phyloP scores from a whole-genome alignment of 805 yeast species.

The Cyberlindnera maritima region DNA sequence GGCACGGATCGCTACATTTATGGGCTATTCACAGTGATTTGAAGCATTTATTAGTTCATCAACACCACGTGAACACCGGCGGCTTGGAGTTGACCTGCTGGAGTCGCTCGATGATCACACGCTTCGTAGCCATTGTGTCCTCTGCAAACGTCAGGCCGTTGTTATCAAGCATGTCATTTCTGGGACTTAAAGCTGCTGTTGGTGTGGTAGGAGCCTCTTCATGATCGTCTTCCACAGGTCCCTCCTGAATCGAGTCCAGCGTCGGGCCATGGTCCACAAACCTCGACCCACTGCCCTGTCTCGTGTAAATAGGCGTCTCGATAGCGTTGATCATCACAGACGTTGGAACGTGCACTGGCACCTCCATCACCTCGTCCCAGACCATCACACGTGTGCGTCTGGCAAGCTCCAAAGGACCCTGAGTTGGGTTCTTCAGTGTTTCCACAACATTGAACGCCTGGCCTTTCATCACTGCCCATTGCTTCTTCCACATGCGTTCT shows the following conservation, averaged over 20 bases:
- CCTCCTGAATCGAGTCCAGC: constrained; percentile 8
- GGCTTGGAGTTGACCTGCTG: constrained; percentile 53
- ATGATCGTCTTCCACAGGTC: neutral
- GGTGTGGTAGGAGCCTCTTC: neutral
- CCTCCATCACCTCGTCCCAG: constrained; percentile 59
- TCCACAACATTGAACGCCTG: constrained; percentile 78
- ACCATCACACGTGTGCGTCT: constrained; percentile 55
- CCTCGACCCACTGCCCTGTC: neutral
- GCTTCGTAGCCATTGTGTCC: constrained; percentile 30
- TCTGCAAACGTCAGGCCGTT: constrained; percentile 14
- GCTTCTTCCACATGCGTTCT: constrained; percentile 63
- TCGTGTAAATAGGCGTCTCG: constrained; percentile 33
- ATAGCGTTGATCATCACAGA: constrained; percentile 42
- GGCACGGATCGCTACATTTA: too few species aligned
- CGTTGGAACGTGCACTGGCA: constrained; percentile 44
- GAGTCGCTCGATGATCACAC: constrained; percentile 58
- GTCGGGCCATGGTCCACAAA: neutral
- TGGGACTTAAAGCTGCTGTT: neutral
- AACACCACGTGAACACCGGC: constrained; percentile 71
- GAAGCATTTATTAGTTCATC: neutral
- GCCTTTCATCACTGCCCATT: constrained; percentile 70
- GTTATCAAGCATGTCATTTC: neutral
- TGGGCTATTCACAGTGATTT: neutral
- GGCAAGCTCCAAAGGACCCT: constrained; percentile 68
- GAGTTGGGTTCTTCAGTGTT: constrained; percentile 50